A percentile compares a stretch with the other conserved stretches of the same genome.
These are phyloP conservation scores for Hordeum pubiflorum DNA, from an alignment of 202 grass and related monocot genomes.

Conservation along the genomic window DNA sequence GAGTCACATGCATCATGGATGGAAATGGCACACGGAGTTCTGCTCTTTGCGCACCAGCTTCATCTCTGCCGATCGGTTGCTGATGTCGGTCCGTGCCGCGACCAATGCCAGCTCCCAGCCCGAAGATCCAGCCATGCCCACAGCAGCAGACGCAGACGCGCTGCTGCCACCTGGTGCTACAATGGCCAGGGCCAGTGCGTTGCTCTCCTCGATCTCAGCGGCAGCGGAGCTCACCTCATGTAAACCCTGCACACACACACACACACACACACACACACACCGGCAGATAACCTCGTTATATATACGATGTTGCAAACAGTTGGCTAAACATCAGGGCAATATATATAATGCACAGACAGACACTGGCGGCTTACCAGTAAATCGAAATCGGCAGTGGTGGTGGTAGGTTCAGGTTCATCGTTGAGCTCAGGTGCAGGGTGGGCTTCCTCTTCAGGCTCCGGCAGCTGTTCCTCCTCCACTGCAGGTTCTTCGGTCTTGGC, in stretches of 20 bases:
- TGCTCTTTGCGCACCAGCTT: conserved; percentile 41
- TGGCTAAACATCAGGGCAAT: neutral
- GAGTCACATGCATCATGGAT: neutral
- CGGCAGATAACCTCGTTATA: neutral
- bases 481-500: conserved; percentile 31
- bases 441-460: conserved; percentile 23
- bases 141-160: neutral
- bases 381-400: conserved; percentile 35
- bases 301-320: neutral
- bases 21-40: neutral
- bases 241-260: conserved; percentile 36
- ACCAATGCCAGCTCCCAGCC: conserved; percentile 84
- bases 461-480: conserved; percentile 23
- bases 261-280: neutral
- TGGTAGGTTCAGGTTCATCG: conserved; percentile 19
- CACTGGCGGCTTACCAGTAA: neutral
- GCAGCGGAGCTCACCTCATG: conserved; percentile 49
- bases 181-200: conserved; percentile 76
- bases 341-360: neutral
- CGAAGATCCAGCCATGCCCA: conserved; percentile 33
- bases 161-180: conserved; percentile 42
- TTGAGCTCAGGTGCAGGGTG: neutral
- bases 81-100: conserved; percentile 24
- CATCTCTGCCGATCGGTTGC: conserved; percentile 31
- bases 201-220: conserved; percentile 50